Evolutionary conservation across 768 basidiomycete genomes (phyloP).

Genomic region (Macrolepiota albuminosa): DNA sequence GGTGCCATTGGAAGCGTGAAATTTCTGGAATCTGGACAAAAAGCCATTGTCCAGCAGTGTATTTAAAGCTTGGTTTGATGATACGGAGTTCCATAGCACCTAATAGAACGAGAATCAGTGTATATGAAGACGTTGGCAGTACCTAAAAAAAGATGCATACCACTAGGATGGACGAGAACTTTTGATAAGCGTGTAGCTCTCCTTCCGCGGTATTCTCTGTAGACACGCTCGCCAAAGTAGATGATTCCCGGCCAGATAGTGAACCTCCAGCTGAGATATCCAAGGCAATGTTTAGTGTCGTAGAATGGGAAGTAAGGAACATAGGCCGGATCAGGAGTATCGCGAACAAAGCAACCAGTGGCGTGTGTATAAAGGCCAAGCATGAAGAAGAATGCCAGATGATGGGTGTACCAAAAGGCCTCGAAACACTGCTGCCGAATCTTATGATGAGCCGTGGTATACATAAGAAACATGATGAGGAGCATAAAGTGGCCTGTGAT

Average conservation of each 20-base stretch:
- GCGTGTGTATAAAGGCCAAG: conserved; percentile 87
- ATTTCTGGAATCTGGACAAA: conserved; percentile 88
- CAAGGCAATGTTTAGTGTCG: conserved; percentile 80
- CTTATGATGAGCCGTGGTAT: conserved; percentile 85
- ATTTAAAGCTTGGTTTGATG: conserved; percentile 87
- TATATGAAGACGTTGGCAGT: conserved; percentile 1
- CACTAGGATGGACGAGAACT: conserved; percentile 86
- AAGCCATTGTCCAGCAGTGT: conserved; percentile 89
- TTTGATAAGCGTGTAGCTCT: conserved; percentile 75
- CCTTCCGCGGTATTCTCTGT: conserved; percentile 77
- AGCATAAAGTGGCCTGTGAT: conserved; percentile 96
- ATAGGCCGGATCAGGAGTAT: conserved; percentile 69
- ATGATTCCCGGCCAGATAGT: conserved; percentile 89
- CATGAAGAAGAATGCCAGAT: conserved; percentile 93
- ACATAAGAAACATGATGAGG: conserved; percentile 89
- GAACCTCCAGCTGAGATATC: conserved; percentile 88
- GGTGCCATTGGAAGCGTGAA: conserved; percentile 87
- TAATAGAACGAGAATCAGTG: conserved; percentile 19
- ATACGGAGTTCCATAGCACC: conserved; percentile 94
- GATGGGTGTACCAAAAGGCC: conserved; percentile 96
- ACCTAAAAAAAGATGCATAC: conserved; percentile 31
- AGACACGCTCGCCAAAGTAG: conserved; percentile 86
- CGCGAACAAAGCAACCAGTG: conserved; percentile 93
- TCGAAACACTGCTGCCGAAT: conserved; percentile 90
- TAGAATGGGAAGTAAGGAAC: conserved; percentile 80